Conservation (phyloP, 139 green algal genomes). For the Chlorella ohadii region DNA sequence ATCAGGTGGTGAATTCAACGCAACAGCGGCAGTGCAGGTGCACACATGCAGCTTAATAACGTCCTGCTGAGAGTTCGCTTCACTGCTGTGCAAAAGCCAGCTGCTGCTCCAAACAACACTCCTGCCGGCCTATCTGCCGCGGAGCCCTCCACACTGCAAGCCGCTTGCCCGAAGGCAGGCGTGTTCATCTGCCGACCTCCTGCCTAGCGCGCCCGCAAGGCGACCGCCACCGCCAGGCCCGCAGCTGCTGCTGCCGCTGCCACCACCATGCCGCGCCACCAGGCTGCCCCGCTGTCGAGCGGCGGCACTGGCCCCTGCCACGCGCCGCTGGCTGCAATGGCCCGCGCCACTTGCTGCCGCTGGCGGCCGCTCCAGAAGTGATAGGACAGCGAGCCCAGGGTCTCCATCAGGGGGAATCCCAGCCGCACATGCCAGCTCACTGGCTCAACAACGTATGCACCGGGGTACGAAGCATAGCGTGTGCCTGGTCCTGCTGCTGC, state of each 20-base stretch:
- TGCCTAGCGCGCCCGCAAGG: too few relatives aligned
- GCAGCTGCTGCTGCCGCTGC: neutral
- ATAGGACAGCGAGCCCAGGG: neutral
- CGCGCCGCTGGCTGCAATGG: neutral
- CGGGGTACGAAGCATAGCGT: neutral
- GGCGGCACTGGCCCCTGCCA: slow-evolving; percentile 5
- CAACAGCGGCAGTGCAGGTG: too few relatives aligned
- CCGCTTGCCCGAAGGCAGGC: too few relatives aligned
- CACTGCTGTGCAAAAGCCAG: too few relatives aligned
- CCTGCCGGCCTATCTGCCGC: too few relatives aligned
- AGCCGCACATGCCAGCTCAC: neutral
- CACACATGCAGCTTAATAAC: too few relatives aligned
- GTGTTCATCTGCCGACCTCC: too few relatives aligned
- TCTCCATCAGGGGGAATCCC: neutral
- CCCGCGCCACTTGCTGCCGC: neutral
- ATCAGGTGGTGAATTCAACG: too few relatives aligned
- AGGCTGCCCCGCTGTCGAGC: neutral
- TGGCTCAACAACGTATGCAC: neutral
- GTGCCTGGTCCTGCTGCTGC: neutral
- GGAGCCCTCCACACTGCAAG: too few relatives aligned
- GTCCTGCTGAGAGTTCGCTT: too few relatives aligned
- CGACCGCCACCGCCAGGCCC: too few relatives aligned
- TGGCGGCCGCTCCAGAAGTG: neutral
- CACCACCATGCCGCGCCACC: neutral
- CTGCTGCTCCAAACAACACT: too few relatives aligned